Conservation (phyloP, 163 green algal species). For the Scenedesmus sp. region DNA sequence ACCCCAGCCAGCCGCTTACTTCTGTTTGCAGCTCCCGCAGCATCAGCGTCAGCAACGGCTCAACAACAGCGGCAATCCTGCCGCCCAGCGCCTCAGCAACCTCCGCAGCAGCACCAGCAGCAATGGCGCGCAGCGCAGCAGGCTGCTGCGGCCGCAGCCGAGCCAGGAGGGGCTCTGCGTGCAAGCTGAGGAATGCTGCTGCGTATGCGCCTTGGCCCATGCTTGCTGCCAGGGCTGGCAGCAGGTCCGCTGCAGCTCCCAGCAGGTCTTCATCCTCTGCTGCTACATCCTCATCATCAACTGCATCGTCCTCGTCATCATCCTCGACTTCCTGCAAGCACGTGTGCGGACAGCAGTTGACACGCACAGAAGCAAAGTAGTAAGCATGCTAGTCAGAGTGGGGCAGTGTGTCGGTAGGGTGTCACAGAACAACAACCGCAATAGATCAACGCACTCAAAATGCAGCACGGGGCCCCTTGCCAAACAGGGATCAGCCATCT, state of each 20-base stretch:
- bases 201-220: slow-evolving; percentile 70
- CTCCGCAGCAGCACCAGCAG: slow-evolving; percentile 76
- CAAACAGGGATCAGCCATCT: too few species aligned
- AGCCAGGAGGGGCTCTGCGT: slow-evolving; percentile 62
- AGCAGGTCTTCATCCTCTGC: slow-evolving; percentile 79
- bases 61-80: slow-evolving; percentile 51
- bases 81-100: slow-evolving; percentile 67
- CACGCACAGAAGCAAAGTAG: not conserved
- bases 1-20: not conserved
- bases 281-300: slow-evolving; percentile 42
- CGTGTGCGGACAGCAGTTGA: not conserved
- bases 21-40: slow-evolving; percentile 72
- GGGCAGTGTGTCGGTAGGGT: not conserved
- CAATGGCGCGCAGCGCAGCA: slow-evolving; percentile 60
- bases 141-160: slow-evolving; percentile 61
- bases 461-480: too few species aligned
- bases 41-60: slow-evolving; percentile 67
- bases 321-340: slow-evolving; percentile 47
- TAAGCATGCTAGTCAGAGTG: not conserved
- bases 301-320: slow-evolving; percentile 48
- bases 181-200: slow-evolving; percentile 64
- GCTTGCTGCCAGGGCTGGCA: slow-evolving; percentile 71
- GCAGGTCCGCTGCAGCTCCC: slow-evolving; percentile 73
- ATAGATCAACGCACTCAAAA: too few species aligned
- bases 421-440: too few species aligned